phyloP scores from a whole-genome alignment of 2,329 filamentous ascomycete genomes.

The Cryphonectria nitschkei region DNA sequence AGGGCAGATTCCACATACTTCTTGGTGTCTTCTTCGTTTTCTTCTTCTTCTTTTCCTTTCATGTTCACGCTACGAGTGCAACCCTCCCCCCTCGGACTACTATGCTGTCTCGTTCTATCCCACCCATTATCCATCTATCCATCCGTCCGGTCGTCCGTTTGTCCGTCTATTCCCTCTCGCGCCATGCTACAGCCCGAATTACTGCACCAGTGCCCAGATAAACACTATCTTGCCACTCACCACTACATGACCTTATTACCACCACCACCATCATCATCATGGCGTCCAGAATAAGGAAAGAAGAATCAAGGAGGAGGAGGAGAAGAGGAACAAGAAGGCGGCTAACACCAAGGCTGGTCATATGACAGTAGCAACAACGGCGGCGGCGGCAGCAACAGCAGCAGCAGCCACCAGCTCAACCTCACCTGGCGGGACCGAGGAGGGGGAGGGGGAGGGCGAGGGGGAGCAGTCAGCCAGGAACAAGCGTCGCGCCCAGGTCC shows the following conservation, averaged over 20 bases:
- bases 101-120: not conserved
- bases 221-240: not conserved
- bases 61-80: not conserved
- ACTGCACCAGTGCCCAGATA: not conserved
- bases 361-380: not conserved
- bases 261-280: not conserved
- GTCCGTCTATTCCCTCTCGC: no score
- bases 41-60: not conserved
- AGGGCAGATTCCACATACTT: not conserved
- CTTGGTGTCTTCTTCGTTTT: not conserved
- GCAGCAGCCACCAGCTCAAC: not conserved
- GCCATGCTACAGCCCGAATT: not conserved
- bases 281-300: not conserved
- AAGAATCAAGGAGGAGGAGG: not conserved
- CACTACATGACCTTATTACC: not conserved
- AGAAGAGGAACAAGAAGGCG: not conserved
- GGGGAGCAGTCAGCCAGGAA: slow-evolving; percentile 35
- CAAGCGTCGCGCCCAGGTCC: slow-evolving; percentile 57
- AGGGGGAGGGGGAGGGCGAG: slow-evolving; percentile 8
- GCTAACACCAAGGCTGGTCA: not conserved
- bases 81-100: no score
- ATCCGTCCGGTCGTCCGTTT: no score
- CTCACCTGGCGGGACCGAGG: slow-evolving; percentile 6
- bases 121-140: no score
- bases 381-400: not conserved